Percentiles rank a stretch among this genome's conserved stretches.
phyloP scores from a whole-genome alignment of 495 filamentous ascomycete species.

The Hypoxylon crocopeplum region DNA sequence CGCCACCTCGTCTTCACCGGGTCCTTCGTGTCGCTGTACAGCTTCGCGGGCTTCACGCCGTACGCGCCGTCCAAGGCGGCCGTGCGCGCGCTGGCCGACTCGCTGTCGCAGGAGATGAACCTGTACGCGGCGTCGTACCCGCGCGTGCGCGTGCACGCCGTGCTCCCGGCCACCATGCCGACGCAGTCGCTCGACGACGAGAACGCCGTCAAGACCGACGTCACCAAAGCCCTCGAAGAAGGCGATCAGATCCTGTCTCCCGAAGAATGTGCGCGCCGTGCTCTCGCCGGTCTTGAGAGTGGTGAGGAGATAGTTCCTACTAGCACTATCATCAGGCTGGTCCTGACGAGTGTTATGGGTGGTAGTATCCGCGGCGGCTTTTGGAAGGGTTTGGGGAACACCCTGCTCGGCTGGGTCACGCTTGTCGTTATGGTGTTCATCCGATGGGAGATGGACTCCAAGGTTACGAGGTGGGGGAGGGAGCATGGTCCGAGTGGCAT shows the following conservation, averaged over 20 bases:
- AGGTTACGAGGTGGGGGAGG: slow-evolving; percentile 59
- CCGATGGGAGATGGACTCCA: slow-evolving; percentile 62
- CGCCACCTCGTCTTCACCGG: slow-evolving; percentile 83
- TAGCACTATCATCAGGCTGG: slow-evolving; percentile 43
- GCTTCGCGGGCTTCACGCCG: slow-evolving; percentile 74
- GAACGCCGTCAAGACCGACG: slow-evolving; percentile 71
- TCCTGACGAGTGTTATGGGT: slow-evolving; percentile 72
- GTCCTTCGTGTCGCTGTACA: slow-evolving; percentile 71
- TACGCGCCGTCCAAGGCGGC: slow-evolving; percentile 84
- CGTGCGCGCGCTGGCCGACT: slow-evolving; percentile 75
- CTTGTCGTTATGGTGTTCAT: slow-evolving; percentile 63
- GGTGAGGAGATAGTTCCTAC: slow-evolving; percentile 22
- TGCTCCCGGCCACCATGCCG: slow-evolving; percentile 80
- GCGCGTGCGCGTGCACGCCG: slow-evolving; percentile 72
- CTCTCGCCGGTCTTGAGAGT: slow-evolving; percentile 71
- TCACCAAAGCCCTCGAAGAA: slow-evolving; percentile 79
- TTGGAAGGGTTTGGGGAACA: slow-evolving; percentile 60
- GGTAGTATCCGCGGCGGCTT: slow-evolving; percentile 63
- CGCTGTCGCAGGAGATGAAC: slow-evolving; percentile 77
- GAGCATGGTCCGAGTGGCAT: slow-evolving; percentile 10
- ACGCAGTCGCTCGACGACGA: slow-evolving; percentile 74
- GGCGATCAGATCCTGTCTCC: slow-evolving; percentile 72
- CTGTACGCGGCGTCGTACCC: slow-evolving; percentile 66
- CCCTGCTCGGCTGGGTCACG: slow-evolving; percentile 56
- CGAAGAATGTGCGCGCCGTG: slow-evolving; percentile 68